Evolutionary conservation across 768 basidiomycete genomes (phyloP), one percentile per base, ranked within the genome.

Genomic region (Botryobasidium botryosum): DNA sequence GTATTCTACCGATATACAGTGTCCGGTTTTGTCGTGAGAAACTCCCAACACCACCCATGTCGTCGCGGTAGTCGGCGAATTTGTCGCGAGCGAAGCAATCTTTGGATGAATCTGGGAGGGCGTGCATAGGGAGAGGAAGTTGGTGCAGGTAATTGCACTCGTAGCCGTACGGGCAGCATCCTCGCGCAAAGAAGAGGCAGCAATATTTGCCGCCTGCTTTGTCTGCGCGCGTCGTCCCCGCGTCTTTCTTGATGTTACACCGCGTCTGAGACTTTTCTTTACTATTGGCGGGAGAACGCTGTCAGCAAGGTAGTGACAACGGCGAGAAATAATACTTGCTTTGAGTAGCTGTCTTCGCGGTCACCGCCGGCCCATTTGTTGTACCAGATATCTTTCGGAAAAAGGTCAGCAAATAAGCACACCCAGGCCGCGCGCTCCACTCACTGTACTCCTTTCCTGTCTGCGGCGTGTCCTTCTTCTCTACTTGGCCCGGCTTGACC

Each of bases 301-400:
- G 41, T 28, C 20, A 48, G 21, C 13, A 26, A n/a, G 20, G 26
- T 33, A 21, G 35, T 6, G 31, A 25, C 18, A 21, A 18, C 15
- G 43, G 12, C 6, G 43, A 35, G 12, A 49, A 38, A 20, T 20
- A 6, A 27, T 12, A 67, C 79, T 47, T 52, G 88, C 90, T 88
- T 92, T 28, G 90, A 91, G 59, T 96, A 88, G 47, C 75, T 81
- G 59, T 99, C 92, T 60, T 96, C 94, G 25, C 87, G 75, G 59
- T 99, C 94, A 45, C 92, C 94, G 44, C 94, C 94, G n/a, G 94
- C 94, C 92, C 92, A 97, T 64, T 94, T 92, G 63, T 96, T 90
- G 60, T 92, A 97, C 92, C 94, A 99, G 42, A 92, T 83, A 62
- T 99, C 84, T 83, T 48, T 35, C 53, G 40, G 25, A 28, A 35